phyloP scores from a whole-genome alignment of 495 filamentous ascomycete genomes.

The Daldinia bambusicola region DNA sequence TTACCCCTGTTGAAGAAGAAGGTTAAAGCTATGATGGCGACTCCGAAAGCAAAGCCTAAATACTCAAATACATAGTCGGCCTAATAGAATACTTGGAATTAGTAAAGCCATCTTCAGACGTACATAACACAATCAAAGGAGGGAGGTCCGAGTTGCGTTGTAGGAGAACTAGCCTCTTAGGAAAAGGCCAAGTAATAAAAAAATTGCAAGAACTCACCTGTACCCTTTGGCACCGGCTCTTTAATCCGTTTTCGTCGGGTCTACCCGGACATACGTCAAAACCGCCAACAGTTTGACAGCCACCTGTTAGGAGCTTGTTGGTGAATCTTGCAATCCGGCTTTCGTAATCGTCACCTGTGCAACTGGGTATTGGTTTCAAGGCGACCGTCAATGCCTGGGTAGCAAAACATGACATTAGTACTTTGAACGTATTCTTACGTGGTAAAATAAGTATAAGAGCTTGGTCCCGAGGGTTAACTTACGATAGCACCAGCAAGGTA shows the following conservation, averaged over 20 bases:
- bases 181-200: neutral
- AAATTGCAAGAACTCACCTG: constrained; percentile 17
- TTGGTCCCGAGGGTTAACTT: constrained; percentile 43
- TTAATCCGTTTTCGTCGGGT: constrained; percentile 17
- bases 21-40: constrained; percentile 35
- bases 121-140: neutral
- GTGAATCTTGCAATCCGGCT: constrained; percentile 17
- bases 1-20: neutral
- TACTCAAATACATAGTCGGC: constrained; percentile 53
- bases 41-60: constrained; percentile 44
- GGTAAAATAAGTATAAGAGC: neutral
- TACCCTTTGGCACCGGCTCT: constrained; percentile 47
- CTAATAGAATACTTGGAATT: neutral
- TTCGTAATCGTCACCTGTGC: constrained; percentile 38
- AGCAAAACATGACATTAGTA: neutral
- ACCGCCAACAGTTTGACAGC: constrained; percentile 32
- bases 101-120: neutral
- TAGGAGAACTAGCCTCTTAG: neutral
- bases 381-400: constrained; percentile 59
- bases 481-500: constrained; percentile 66
- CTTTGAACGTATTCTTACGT: neutral
- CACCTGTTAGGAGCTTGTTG: constrained; percentile 53
- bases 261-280: constrained; percentile 35
- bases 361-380: constrained; percentile 49
- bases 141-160: no score